Evolutionary conservation across 805 yeast species (phyloP), one percentile per base, ranked within the genome.

Genomic region (Monosporozyma yasuniensis): DNA sequence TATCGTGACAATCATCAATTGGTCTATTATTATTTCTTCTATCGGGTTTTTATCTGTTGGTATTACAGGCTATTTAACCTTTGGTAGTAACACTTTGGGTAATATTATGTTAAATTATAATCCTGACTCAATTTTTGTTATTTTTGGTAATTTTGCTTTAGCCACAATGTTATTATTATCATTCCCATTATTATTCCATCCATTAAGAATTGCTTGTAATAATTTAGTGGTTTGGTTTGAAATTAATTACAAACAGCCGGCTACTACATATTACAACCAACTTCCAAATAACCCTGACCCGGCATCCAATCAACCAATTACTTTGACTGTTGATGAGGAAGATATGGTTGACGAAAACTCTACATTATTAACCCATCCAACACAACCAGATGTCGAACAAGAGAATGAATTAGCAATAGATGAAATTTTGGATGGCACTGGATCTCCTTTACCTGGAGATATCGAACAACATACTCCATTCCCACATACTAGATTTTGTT

Each of bases 141-240:
- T 66, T 42, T 41, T 73, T 16, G 93, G 87, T 5, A 76, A 84
- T 54, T 70, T 78, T 32, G 72, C 84, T 42, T 71, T 86, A 34
- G 85, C 82, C 0, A 63, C 81, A 18, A 84, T 85, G 90, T 85
- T 86, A 14, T 69, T 81, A n/a, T 69, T 86, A 39, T 81, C 89
- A 3, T 86, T 74, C 66, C 95, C 95, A 14, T 72, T 86, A 51
- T 80, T 85, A 74, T 84, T 87, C 59, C 88, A 85, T 64, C 95
- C 95, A 19, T 80, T 88, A 53, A 72, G 95, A 53, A 78, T 85
- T 16, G 81, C 90, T 3, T 67, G 79, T 28, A 83, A 85, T 63
- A 87, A 85, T 60, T 79, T 85, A 47, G 56, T 72, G 23, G 75
- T 76, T 52, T 81, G 79, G 71, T 48, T 75, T 18, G 69, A 66